Base-by-base conservation (phyloP, 148 eudicot species). In the Nyssa sinensis region DNA sequence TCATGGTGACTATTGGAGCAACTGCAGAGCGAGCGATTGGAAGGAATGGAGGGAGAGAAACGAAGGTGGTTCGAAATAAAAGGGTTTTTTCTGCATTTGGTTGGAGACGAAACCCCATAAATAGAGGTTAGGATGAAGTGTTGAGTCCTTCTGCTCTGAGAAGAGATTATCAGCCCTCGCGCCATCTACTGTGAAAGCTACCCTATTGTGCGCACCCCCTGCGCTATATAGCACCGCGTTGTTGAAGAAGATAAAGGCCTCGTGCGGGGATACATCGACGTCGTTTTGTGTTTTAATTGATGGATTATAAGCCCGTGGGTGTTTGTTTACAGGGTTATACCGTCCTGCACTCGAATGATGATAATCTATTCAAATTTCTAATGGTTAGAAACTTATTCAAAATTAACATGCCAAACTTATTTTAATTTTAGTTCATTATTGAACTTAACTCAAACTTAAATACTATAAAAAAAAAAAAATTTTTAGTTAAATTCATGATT, bases 1-100 rank as follows among this genome's bases (percentile, higher is more conserved):
- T 67, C 81, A 68, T 72, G n/a, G 27, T 71, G 66, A 59, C 55
- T n/a, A 69, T 0, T 34, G 58, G 79, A 68, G 74, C 67, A 77
- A 72, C 74, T 79, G 72, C 87, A 83, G 53, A 77, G 67, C 19
- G 74, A 80, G 53, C 75, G 74, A 58, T 9, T 8, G 3, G 81
- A 0, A 19, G 74, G 71, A 69, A 28, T 3, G 33, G 84, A 24
- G 23, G 29, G 51, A 47, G 75, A 62, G 62, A 39, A 74, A 74
- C 84, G 73, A 8, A 41, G 63, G 23, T 21, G 62, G 6, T 69
- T 61, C 17, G 64, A 1, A 19, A 62, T 14, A 57, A 49, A 32
- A 28, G 59, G 35, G 73, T 23, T 33, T 39, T 5, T 76, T n/a
- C 10, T 25, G 28, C 72, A 62, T 29, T 51, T 78, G 32, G 31